Base-by-base conservation (phyloP, 495 filamentous ascomycete genomes). In the Bacidia gigantensis region DNA sequence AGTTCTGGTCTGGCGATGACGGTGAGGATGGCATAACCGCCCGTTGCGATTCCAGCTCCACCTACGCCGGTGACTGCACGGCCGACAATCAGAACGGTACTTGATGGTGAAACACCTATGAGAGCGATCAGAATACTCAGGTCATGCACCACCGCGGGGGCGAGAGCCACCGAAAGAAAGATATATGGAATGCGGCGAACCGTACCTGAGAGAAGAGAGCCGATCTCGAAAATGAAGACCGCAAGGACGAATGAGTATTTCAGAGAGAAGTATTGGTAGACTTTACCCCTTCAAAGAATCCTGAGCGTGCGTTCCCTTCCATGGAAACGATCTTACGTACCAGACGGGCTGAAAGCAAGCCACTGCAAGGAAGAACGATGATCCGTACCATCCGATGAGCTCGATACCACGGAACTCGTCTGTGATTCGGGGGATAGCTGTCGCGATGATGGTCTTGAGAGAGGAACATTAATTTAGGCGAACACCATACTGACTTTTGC, bases 11-110 rank as follows among this genome's bases (percentile, higher is more conserved):
- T 83, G 0, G 88, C 76, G 3, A 74, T 76, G 55, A 76, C 69
- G 23, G 77, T 73, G 0, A 92, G 70, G 58, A 90, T 87, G 41
- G 84, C 73, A 41, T 89, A 67, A 0, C 78, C 77, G 3, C 87
- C 88, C 1, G 79, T 78, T 62, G 85, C 86, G 51, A 92, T 80
- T 41, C 85, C 88, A 2, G 83, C 81, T 21, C 71, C 71, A 7
- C 85, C 86, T 25, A 86, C 56, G 11, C 86, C 86, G 12, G 84
- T 80, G 39, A 89, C 68, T 14, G 86, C 84, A n/a, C 86, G 75
- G 3, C 86, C 86, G 51, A 86, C 60, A 59, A 89, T 88, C 23
- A 92, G 69, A 10, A 75, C 73, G 1, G 70, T 65, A 10, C 78
- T 83, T 43, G 66, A 77, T 0, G 82, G 78, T 3, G 86, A 82